These are phyloP conservation scores for Lasiosphaeria miniovina DNA, from an alignment of 495 filamentous ascomycete genomes.

Conservation along the genomic window DNA sequence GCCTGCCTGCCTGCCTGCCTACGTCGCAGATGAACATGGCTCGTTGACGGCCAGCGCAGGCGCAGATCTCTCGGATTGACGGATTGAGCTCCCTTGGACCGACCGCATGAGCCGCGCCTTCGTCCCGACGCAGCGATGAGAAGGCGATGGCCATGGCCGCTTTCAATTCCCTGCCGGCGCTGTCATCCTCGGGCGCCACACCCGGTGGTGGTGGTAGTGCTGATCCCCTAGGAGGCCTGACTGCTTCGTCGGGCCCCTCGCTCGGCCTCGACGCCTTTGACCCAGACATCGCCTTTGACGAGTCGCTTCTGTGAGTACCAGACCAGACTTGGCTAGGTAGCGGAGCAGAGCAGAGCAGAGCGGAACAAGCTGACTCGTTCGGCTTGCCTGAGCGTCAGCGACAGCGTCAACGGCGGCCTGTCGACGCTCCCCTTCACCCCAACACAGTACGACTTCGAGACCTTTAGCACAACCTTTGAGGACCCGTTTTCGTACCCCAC, in stretches of 20 bases:
- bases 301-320: slow-evolving; percentile 42
- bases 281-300: slow-evolving; percentile 41
- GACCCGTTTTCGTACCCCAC: slow-evolving; percentile 60
- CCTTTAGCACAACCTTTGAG: slow-evolving; percentile 59
- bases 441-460: slow-evolving; percentile 51
- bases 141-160: slow-evolving; percentile 47
- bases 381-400: slow-evolving; percentile 22
- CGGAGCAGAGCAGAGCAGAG: too few species aligned
- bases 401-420: slow-evolving; percentile 42
- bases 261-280: slow-evolving; percentile 43
- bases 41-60: not conserved
- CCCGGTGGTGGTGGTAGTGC: slow-evolving; percentile 15
- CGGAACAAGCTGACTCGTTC: too few species aligned
- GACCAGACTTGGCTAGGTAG: too few species aligned
- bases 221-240: slow-evolving; percentile 34
- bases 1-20: not conserved
- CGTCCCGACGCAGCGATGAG: not conserved
- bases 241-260: not conserved
- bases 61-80: slow-evolving; percentile 3
- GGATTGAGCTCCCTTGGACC: not conserved
- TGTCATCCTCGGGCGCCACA: slow-evolving; percentile 32
- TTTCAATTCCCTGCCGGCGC: slow-evolving; percentile 47
- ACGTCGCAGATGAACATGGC: not conserved
- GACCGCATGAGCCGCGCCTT: not conserved
- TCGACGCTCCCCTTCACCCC: slow-evolving; percentile 51